Evolutionary conservation across 2,329 filamentous ascomycete species (phyloP), one percentile per base, ranked within the genome.

Genomic region (Stemphylium lycopersici): DNA sequence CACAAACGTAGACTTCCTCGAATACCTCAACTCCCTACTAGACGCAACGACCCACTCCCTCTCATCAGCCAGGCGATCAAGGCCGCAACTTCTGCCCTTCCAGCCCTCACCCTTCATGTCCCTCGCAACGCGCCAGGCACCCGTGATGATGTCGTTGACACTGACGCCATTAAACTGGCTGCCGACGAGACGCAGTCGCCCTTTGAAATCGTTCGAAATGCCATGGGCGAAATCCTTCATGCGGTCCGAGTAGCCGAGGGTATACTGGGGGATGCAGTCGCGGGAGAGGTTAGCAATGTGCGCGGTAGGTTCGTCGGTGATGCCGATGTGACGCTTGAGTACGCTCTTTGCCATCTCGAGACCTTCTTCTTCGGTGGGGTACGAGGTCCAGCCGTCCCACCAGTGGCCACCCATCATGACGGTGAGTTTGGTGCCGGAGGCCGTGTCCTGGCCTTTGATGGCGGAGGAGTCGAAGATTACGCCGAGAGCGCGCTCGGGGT

Each of bases 371-470:
- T 87, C 81, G 45, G 83, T 78, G 0, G 91, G 92, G 52, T 84
- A 85, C 34, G 79, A 77, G 2, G 75, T 68, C 79, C 83, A 86
- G 53, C 79, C 83, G 71, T 91, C 83, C 91, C 91, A 98, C 84
- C 90, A 91, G 77, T 97, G 92, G 1, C 95, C 95, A 55, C 95
- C 95, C 52, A 99, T 80, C 87, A 99, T 96, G 65, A 98, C 90
- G 13, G 93, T 96, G 48, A 98, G 77, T 74, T 96, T 96, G 12
- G 91, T 96, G 20, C 90, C 91, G 0, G 73, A 69, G 1, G 74
- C 80, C 3, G 77, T 80, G 69, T 89, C 84, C 63, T 84, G 81
- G 15, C 82, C 83, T 43, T 75, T 68, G n/a, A 80, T 77, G 15
- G 84, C 83, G 59, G 91, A 87, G 2, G 87, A 90, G 75, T 96